A percentile compares a stretch with the other conserved stretches of the same genome.
Conservation (phyloP, 148 eudicot species). For the Suaeda aralocaspica region DNA sequence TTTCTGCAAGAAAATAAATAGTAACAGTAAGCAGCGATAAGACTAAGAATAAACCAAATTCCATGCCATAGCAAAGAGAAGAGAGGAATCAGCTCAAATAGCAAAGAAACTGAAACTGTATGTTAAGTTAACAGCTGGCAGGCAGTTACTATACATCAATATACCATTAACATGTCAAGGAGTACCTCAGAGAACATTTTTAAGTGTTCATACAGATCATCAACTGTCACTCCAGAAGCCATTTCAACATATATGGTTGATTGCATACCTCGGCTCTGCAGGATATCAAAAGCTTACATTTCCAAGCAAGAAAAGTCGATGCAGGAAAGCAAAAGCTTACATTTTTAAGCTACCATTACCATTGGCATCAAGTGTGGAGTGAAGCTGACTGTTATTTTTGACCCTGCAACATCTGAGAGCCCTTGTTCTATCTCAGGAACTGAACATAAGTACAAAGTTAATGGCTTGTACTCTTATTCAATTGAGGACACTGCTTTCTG, state of each 20-base stretch:
- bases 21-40: not conserved
- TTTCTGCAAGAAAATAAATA: constrained; percentile 36
- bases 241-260: constrained; percentile 58
- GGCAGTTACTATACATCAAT: not conserved
- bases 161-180: not conserved
- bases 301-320: not conserved
- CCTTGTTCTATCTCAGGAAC: constrained; percentile 99
- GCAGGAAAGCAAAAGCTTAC: not conserved
- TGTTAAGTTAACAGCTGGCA: not conserved
- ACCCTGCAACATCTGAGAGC: constrained; percentile 59
- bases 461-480: not conserved
- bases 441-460: constrained; percentile 27
- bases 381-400: constrained; percentile 81
- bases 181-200: constrained; percentile 59
- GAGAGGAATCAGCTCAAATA: not conserved
- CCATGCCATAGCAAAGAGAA: not conserved
- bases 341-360: constrained; percentile 42
- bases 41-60: too few relatives aligned
- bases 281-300: constrained; percentile 17
- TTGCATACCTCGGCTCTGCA: constrained; percentile 97
- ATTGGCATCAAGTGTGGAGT: constrained; percentile 97
- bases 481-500: not conserved
- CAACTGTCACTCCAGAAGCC: constrained; percentile 62
- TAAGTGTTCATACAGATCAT: constrained; percentile 64
- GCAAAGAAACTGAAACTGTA: not conserved